A percentile compares a stretch with the other conserved stretches of the same genome.
phyloP scores from a whole-genome alignment of 257 asterid genomes.

The Capsicum rhomboideum region DNA sequence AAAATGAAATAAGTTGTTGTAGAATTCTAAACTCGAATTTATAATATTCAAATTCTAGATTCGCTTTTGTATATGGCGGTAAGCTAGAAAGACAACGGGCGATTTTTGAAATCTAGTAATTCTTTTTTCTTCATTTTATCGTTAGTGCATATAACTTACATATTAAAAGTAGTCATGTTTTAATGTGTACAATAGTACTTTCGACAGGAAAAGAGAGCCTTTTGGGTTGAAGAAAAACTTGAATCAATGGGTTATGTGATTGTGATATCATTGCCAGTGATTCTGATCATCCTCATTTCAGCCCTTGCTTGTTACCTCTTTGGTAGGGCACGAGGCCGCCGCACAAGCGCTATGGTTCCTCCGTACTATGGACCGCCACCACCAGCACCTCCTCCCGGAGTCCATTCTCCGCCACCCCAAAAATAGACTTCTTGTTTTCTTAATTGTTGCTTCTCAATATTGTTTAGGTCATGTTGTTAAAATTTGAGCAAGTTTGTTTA shows the following conservation, averaged over 20 bases:
- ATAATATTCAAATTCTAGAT: background rate
- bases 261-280: slow-evolving; percentile 49
- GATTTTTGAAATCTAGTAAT: background rate
- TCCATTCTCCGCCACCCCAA: background rate
- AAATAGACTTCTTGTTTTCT: background rate
- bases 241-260: slow-evolving; percentile 41
- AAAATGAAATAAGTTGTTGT: background rate
- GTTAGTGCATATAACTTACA: no score
- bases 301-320: slow-evolving; percentile 49
- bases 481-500: background rate
- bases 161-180: background rate
- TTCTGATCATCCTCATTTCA: slow-evolving; percentile 35
- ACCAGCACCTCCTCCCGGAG: slow-evolving; percentile 21
- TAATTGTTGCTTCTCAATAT: background rate
- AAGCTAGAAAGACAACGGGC: background rate
- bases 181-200: background rate
- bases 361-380: slow-evolving; percentile 39
- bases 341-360: slow-evolving; percentile 19
- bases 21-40: background rate
- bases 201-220: background rate
- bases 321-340: slow-evolving; percentile 40
- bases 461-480: background rate
- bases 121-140: background rate
- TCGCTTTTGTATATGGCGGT: background rate
- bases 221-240: background rate